phyloP scores from a whole-genome alignment of 345 rosid genomes.

The Dovyalis caffra region DNA sequence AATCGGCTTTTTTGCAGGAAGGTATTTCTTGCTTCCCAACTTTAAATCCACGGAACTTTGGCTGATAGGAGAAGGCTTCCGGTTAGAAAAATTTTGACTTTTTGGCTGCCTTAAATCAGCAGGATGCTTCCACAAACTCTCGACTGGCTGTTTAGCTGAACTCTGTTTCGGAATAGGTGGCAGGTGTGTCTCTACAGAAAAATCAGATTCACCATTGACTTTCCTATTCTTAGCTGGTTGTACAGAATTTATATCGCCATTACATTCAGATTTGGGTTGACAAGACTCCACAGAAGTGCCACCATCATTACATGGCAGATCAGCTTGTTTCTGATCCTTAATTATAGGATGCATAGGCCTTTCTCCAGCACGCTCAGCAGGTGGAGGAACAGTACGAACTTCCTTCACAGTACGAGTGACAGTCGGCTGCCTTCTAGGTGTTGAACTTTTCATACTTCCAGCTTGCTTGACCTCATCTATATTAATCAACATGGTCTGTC shows the following conservation, averaged over 20 bases:
- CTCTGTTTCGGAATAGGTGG: slow-evolving; percentile 67
- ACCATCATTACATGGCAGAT: slow-evolving; percentile 52
- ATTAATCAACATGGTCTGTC: slow-evolving; percentile 89
- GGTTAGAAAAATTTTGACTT: slow-evolving; percentile 48
- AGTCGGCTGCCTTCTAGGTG: slow-evolving; percentile 75
- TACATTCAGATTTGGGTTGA: slow-evolving; percentile 59
- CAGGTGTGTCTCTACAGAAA: slow-evolving; percentile 48
- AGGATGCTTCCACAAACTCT: slow-evolving; percentile 52
- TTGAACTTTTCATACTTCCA: slow-evolving; percentile 62
- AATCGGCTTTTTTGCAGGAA: slow-evolving; percentile 55
- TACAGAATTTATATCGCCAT: slow-evolving; percentile 62
- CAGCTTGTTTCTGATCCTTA: slow-evolving; percentile 68
- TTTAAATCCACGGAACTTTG: slow-evolving; percentile 72
- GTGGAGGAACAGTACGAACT: slow-evolving; percentile 42
- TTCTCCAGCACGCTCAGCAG: slow-evolving; percentile 58
- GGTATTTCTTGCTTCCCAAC: slow-evolving; percentile 65
- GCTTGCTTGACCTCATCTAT: slow-evolving; percentile 96
- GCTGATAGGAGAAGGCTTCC: slow-evolving; percentile 47
- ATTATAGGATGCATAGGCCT: slow-evolving; percentile 35
- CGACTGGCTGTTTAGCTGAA: slow-evolving; percentile 66
- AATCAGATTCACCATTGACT: slow-evolving; percentile 52
- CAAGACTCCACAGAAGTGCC: slow-evolving; percentile 42
- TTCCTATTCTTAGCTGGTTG: slow-evolving; percentile 54
- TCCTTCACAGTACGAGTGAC: slow-evolving; percentile 78
- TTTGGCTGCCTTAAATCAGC: slow-evolving; percentile 54